Evolutionary conservation across 169 alveolate species (phyloP), one percentile per base, ranked within the genome.

Genomic region (Eimeria maxima): DNA sequence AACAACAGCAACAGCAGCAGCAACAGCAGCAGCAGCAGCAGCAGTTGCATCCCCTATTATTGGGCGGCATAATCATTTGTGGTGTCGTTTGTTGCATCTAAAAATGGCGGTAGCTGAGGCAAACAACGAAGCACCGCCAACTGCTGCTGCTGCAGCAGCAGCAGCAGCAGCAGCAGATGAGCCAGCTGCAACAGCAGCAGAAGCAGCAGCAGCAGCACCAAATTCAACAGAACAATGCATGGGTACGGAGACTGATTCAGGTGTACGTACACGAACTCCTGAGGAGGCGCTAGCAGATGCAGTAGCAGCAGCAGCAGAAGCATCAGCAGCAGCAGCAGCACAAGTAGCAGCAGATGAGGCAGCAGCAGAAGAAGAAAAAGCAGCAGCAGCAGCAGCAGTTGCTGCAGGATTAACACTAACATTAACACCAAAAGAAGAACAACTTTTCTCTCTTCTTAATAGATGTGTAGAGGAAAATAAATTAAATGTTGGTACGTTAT

Each of bases 121-220:
- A n/a, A n/a, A n/a, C n/a, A n/a, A n/a, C n/a, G n/a, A n/a, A n/a
- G n/a, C n/a, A n/a, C n/a, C n/a, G n/a, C n/a, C n/a, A n/a, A n/a
- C n/a, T n/a, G n/a, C 60, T 20, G 74, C 63, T 47, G 3, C 90
- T 33, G 84, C 24, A 3, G 45, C 84, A n/a, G 84, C 84, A 73
- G 53, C n/a, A 14, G 45, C 10, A 14, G 84, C 78, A n/a, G 78
- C 78, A 67, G 14, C 78, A 22, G 78, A 8, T 8, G 78, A 4
- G 16, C 5, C 38, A n/a, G 44, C 78, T 5, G 38, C 45, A 38
- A 38, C 50, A 73, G 84, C 84, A 73, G 84, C 53, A 50, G 84
- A 0, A n/a, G 33, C 76, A 65, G 18, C 76, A 5, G 11, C 57
- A 73, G 84, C 55, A 0, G 8, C 84, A 7, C 50, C 24, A 20